Percentiles rank a stretch among this genome's conserved stretches.
Conservation (phyloP, 2,329 filamentous ascomycete genomes). For the Penicillium brasilianum region DNA sequence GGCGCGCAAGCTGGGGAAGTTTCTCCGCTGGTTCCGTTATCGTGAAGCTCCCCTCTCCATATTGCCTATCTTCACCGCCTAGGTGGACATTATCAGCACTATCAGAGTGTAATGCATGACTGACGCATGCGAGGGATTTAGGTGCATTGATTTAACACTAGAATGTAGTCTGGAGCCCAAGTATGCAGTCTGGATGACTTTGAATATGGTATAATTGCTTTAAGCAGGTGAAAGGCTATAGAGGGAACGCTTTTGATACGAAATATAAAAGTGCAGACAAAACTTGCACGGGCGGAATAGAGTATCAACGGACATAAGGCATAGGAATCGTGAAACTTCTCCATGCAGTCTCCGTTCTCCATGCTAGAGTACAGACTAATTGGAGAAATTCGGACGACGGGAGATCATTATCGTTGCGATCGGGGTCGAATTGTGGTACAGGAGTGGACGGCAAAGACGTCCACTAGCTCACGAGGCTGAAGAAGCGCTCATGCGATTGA, state of each 20-base stretch:
- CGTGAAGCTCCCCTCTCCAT: conserved; percentile 33
- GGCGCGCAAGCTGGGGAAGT: conserved; percentile 17
- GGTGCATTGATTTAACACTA: not conserved
- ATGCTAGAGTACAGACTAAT: not conserved
- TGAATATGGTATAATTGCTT: not conserved
- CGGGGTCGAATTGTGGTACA: not conserved
- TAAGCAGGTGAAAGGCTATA: not conserved
- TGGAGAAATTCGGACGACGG: not conserved
- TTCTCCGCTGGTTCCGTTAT: conserved; percentile 37
- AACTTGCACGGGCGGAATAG: conserved; percentile 8
- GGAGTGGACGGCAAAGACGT: not conserved
- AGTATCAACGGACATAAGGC: conserved; percentile 30
- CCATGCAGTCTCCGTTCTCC: not conserved
- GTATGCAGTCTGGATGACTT: not conserved
- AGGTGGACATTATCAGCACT: conserved; percentile 6
- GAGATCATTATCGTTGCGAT: conserved; percentile 12
- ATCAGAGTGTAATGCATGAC: not conserved
- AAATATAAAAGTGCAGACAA: conserved; percentile 8
- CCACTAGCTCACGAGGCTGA: not conserved
- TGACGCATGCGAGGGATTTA: not conserved
- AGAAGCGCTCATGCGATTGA: conserved; percentile 29
- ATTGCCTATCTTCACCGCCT: conserved; percentile 39
- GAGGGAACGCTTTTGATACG: not conserved
- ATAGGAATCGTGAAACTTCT: conserved; percentile 29
- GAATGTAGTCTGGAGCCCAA: not conserved